A percentile compares a stretch with the other conserved stretches of the same genome.
These are phyloP conservation scores for Monosporascus sp. DNA, from an alignment of 2,329 filamentous ascomycete species.

Conservation along the genomic window DNA sequence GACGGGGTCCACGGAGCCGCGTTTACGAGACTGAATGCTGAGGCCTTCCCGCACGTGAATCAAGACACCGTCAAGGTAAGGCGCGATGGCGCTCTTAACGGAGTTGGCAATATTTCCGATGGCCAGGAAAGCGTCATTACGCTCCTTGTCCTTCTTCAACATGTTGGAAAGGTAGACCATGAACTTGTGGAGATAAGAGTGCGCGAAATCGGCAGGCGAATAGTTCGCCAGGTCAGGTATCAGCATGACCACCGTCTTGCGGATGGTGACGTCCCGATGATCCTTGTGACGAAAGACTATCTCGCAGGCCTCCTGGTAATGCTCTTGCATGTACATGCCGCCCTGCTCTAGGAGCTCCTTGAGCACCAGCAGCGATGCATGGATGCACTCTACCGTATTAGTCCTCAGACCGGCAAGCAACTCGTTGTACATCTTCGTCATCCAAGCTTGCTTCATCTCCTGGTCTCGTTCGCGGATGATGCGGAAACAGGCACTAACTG, in stretches of 20 bases:
- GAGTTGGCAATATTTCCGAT: slow-evolving; percentile 96
- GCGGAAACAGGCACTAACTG: slow-evolving; percentile 90
- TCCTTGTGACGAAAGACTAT: slow-evolving; percentile 91
- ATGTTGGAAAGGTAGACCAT: slow-evolving; percentile 95
- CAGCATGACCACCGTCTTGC: slow-evolving; percentile 82
- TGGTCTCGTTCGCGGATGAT: slow-evolving; percentile 93
- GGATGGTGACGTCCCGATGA: slow-evolving; percentile 80
- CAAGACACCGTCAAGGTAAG: slow-evolving; percentile 90
- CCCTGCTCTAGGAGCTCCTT: slow-evolving; percentile 92
- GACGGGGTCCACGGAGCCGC: slow-evolving; percentile 68
- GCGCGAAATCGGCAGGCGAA: slow-evolving; percentile 83
- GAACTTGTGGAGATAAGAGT: slow-evolving; percentile 85
- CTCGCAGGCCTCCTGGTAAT: slow-evolving; percentile 89
- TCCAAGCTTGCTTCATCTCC: slow-evolving; percentile 80
- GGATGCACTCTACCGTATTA: slow-evolving; percentile 79
- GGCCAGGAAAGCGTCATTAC: slow-evolving; percentile 89
- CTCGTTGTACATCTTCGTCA: slow-evolving; percentile 86
- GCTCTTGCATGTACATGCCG: slow-evolving; percentile 98
- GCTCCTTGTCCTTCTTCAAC: slow-evolving; percentile 90
- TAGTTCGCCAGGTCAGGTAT: slow-evolving; percentile 93
- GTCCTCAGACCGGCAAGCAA: slow-evolving; percentile 73
- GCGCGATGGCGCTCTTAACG: slow-evolving; percentile 89
- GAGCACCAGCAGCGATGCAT: slow-evolving; percentile 88
- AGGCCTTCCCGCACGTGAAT: slow-evolving; percentile 91
- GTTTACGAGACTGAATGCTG: slow-evolving; percentile 67